Percentiles rank a stretch among this genome's conserved stretches.
These are phyloP conservation scores for Neurospora africana DNA, from an alignment of 495 filamentous ascomycete species.

Conservation along the genomic window DNA sequence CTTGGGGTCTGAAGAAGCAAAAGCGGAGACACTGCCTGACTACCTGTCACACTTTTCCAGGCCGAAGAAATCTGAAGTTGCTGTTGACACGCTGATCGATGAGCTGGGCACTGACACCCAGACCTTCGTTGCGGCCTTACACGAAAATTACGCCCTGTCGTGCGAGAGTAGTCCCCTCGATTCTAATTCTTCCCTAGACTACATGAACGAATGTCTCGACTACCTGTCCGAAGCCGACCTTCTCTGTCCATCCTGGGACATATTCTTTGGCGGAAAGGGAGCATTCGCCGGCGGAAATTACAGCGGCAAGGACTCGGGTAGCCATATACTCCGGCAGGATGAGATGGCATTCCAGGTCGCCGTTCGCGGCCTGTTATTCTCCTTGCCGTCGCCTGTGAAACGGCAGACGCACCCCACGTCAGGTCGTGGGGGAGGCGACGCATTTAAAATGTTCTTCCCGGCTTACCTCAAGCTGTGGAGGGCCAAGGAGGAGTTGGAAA, in stretches of 20 bases:
- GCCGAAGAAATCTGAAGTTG: constrained; percentile 56
- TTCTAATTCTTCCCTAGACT: constrained; percentile 48
- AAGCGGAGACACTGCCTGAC: constrained; percentile 42
- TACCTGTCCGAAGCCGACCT: constrained; percentile 79
- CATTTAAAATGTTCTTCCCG: constrained; percentile 82
- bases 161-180: constrained; percentile 49
- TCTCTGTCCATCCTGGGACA: constrained; percentile 50
- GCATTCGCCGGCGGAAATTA: constrained; percentile 31
- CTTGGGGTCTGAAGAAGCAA: constrained; percentile 19
- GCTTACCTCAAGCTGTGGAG: constrained; percentile 66
- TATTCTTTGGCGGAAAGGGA: constrained; percentile 40
- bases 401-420: constrained; percentile 38
- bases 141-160: constrained; percentile 87
- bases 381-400: constrained; percentile 75
- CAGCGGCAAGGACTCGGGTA: constrained; percentile 40
- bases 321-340: constrained; percentile 73
- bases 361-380: constrained; percentile 71
- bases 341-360: constrained; percentile 87
- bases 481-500: constrained; percentile 65
- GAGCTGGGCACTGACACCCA: constrained; percentile 81
- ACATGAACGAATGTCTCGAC: constrained; percentile 64
- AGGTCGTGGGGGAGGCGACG: constrained; percentile 40
- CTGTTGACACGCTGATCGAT: constrained; percentile 65
- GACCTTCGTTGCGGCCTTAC: constrained; percentile 83
- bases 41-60: constrained; percentile 53